A percentile compares a stretch with the other conserved stretches of the same genome.
Conservation (phyloP, 2,329 filamentous ascomycete species). For the Monilinia polystroma region DNA sequence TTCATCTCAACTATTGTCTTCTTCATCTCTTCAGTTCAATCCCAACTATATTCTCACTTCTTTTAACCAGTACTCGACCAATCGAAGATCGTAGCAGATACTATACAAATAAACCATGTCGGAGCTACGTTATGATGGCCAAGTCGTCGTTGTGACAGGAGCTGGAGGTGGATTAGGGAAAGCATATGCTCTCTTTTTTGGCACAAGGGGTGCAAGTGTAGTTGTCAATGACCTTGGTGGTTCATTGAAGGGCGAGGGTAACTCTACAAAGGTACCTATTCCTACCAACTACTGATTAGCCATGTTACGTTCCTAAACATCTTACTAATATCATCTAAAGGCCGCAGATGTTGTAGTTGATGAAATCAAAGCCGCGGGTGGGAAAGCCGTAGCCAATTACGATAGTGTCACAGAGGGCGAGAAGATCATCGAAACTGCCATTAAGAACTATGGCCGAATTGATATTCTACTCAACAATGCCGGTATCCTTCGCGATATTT, state of each 20-base stretch:
- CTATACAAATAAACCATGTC: conserved; percentile 46
- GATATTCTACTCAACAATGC: conserved; percentile 98
- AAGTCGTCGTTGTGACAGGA: conserved; percentile 86
- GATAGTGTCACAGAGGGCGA: conserved; percentile 92
- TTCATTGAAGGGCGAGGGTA: conserved; percentile 90
- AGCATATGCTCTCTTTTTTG: conserved; percentile 87
- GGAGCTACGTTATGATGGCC: conserved; percentile 76
- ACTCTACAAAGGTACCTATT: conserved; percentile 69
- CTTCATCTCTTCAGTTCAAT: neutral
- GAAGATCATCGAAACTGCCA: conserved; percentile 86
- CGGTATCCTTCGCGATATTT: conserved; percentile 85
- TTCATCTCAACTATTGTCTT: neutral
- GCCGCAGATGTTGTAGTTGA: conserved; percentile 80
- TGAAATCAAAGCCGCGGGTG: conserved; percentile 82
- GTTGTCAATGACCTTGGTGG: conserved; percentile 96
- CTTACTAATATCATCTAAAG: conserved; percentile 45
- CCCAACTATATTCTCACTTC: neutral
- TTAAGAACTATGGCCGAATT: conserved; percentile 78
- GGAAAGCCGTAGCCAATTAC: conserved; percentile 97
- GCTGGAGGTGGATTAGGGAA: conserved; percentile 80
- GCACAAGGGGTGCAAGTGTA: conserved; percentile 82
- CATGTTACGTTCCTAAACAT: conserved; percentile 13
- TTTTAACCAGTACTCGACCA: neutral
- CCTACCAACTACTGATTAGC: neutral
- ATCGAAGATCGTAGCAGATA: conserved; percentile 10